Percentiles rank a stretch among this genome's conserved stretches.
These are phyloP conservation scores for Coniochaeta hoffmannii DNA, from an alignment of 2,329 filamentous ascomycete species.

Conservation along the genomic window DNA sequence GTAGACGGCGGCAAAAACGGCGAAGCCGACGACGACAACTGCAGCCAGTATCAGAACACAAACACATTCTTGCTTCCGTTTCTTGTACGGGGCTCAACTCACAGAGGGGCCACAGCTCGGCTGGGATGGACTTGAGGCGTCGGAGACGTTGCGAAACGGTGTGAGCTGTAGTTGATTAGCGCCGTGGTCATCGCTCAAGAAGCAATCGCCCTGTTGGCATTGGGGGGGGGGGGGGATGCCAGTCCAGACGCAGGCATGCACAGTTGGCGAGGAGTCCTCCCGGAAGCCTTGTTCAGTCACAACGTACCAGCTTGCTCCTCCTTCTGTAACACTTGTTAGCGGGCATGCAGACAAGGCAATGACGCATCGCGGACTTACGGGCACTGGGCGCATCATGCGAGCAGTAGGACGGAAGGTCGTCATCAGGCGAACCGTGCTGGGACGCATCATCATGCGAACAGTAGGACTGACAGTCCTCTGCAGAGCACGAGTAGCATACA, in stretches of 20 bases:
- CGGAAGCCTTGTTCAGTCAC: not conserved
- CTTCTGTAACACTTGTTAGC: slow-evolving; percentile 33
- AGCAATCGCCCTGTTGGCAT: too few species aligned
- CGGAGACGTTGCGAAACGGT: slow-evolving; percentile 94
- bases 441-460: slow-evolving; percentile 49
- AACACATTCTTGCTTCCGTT: not conserved
- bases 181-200: too few species aligned
- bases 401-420: slow-evolving; percentile 60
- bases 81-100: slow-evolving; percentile 27
- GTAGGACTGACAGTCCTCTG: slow-evolving; percentile 58
- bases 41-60: slow-evolving; percentile 17
- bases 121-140: slow-evolving; percentile 80
- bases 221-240: too few species aligned
- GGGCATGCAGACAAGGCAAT: not conserved
- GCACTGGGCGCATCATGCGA: slow-evolving; percentile 63
- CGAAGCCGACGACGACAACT: slow-evolving; percentile 85
- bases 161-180: slow-evolving; percentile 68
- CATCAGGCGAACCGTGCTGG: not conserved
- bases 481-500: slow-evolving; percentile 60
- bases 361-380: slow-evolving; percentile 56
- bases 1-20: slow-evolving; percentile 74
- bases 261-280: too few species aligned
- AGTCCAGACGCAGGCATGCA: too few species aligned
- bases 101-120: slow-evolving; percentile 94
- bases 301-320: slow-evolving; percentile 62